Evolutionary conservation across 2,329 filamentous ascomycete genomes (phyloP), one percentile per base, ranked within the genome.

Genomic region (Aureobasidium sp.): DNA sequence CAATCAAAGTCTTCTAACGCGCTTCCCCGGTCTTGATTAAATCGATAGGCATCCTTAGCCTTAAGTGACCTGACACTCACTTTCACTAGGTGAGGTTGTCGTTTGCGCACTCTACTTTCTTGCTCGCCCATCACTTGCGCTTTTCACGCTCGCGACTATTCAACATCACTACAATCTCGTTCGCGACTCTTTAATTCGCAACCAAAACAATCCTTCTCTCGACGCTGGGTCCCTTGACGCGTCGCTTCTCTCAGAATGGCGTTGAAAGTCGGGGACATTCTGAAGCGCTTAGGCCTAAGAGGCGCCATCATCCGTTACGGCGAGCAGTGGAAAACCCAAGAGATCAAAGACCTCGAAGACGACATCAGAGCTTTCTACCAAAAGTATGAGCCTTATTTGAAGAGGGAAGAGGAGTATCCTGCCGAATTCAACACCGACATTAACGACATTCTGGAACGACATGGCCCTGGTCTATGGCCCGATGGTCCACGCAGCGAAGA

Each of bases 281-380:
- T 39, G 9, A 49, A 37, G 25, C 57, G 57, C 34, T 27, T 60
- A 29, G 57, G 57, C 36, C 22, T 60, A 20, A 31, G 36, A 31
- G 57, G 44, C 22, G 44, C 36, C 14, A 41, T 51, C 17, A 60
- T 49, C 22, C 34, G 57, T 3, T 29, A 25, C 17, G 57, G 57
- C 34, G 57, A 60, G 20, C 34, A 29, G 9, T 60, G 57, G 57
- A 60, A 42, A 51, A 60, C 57, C 6, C 29, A 49, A 20, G 57
- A 60, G 17, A 51, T 49, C 45, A 51, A 60, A 42, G 44, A 44
- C 17, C 45, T 60, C 4, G 45, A 60, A 20, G 25, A 39, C 14
- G 44, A 60, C 36, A 51, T 60, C 36, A 31, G 25, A 51, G 36
- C 34, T 14, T 60, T 60, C n/a, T 41, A 49, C 4, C 34, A 41